Conservation (phyloP, 140 eudicot species). For the Stevia rebaudiana region DNA sequence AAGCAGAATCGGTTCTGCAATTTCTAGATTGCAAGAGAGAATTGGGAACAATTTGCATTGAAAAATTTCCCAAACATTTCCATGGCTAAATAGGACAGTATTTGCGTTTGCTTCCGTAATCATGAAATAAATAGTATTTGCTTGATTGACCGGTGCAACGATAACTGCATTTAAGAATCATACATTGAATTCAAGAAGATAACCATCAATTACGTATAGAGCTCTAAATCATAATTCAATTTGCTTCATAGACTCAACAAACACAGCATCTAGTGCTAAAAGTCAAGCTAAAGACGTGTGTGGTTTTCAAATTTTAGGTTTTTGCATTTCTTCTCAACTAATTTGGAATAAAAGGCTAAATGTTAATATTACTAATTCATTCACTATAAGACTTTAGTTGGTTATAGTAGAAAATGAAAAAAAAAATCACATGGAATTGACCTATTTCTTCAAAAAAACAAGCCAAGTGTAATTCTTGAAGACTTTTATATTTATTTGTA, state of each 20-base stretch:
- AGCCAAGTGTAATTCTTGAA: not conserved
- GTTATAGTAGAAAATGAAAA: not conserved
- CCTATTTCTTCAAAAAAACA: conserved; percentile 2
- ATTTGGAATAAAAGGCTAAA: conserved; percentile 15
- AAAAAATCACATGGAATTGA: not conserved
- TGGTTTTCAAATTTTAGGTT: not conserved
- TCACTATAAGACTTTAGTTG: conserved; percentile 7
- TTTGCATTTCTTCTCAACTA: conserved; percentile 16
- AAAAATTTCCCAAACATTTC: conserved; percentile 16
- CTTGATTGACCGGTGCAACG: conserved; percentile 32
- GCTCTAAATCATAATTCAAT: conserved; percentile 8
- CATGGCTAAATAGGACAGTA: conserved; percentile 32
- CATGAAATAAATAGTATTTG: conserved; percentile 39
- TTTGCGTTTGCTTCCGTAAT: conserved; percentile 33
- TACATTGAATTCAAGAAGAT: conserved; percentile 27
- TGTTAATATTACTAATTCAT: not conserved
- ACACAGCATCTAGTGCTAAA: conserved; percentile 16
- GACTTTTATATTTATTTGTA: not conserved
- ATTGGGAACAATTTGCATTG: conserved; percentile 21
- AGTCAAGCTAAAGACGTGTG: conserved; percentile 20
- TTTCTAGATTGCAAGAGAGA: conserved; percentile 19
- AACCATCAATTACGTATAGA: conserved; percentile 19
- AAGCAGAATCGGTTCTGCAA: conserved; percentile 6
- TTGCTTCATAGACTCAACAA: conserved; percentile 10
- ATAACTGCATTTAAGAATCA: conserved; percentile 31